phyloP scores from a whole-genome alignment of 2,329 filamentous ascomycete species.

The Elsinoe necatrix region DNA sequence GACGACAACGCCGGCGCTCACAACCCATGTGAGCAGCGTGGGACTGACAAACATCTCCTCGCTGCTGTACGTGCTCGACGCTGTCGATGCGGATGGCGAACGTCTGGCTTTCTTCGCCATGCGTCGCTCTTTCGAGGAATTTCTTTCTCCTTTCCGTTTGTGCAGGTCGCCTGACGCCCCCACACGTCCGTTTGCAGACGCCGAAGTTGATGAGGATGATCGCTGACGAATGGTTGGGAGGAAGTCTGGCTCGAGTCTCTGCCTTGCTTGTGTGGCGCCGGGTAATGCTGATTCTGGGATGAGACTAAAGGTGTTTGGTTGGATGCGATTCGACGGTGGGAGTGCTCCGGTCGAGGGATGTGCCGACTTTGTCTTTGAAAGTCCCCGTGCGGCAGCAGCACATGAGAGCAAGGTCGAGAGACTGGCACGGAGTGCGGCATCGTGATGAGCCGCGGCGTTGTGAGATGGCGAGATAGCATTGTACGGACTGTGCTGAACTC shows the following conservation, averaged over 20 bases:
- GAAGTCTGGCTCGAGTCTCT: conserved; percentile 27
- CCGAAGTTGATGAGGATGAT: conserved; percentile 25
- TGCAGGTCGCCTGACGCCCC: conserved; percentile 28
- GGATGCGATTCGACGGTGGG: conserved; percentile 31
- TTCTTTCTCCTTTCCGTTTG: conserved; percentile 38
- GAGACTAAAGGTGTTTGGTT: conserved; percentile 48
- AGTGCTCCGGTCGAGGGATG: conserved; percentile 21
- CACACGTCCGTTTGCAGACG: conserved; percentile 22
- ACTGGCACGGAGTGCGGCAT: conserved; percentile 83
- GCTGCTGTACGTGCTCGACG: conserved; percentile 18
- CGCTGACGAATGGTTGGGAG: conserved; percentile 29
- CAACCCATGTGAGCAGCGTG: conserved; percentile 57
- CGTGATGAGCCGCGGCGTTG: conserved; percentile 66
- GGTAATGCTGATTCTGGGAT: conserved; percentile 50
- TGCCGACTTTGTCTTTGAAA: conserved; percentile 52
- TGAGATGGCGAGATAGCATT: conserved; percentile 66
- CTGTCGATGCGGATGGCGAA: conserved; percentile 19
- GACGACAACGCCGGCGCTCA: conserved; percentile 56
- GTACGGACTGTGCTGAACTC: conserved; percentile 47
- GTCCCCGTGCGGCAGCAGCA: conserved; percentile 75
- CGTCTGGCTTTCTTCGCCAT: conserved; percentile 37
- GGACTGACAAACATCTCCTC: conserved; percentile 39
- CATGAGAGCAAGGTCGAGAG: conserved; percentile 95
- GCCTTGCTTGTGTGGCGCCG: conserved; percentile 21
- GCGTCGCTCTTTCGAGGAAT: conserved; percentile 38